Conservation (phyloP, 2,329 filamentous ascomycete genomes). For the Fusarium transvaalense region DNA sequence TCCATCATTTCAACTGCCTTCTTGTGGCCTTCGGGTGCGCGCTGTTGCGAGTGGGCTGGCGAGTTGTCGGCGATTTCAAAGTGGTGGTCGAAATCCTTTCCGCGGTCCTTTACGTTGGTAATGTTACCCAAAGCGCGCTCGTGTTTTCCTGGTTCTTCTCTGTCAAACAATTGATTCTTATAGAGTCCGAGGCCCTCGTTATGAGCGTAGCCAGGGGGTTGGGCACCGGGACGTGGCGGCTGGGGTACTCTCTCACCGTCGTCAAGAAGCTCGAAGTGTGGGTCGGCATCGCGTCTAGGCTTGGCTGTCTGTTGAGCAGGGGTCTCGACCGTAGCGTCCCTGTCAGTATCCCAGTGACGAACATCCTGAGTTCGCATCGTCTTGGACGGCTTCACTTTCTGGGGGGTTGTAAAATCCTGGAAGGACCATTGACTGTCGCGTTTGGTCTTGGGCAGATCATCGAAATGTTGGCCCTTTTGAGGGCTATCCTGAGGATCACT, state of each 20-base stretch:
- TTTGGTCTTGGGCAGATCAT: conserved; percentile 67
- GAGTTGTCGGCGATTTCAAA: conserved; percentile 81
- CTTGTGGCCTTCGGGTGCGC: conserved; percentile 69
- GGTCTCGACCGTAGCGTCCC: conserved; percentile 64
- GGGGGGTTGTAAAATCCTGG: conserved; percentile 86
- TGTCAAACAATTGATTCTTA: conserved; percentile 78
- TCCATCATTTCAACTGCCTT: conserved; percentile 82
- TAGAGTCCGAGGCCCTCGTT: conserved; percentile 79
- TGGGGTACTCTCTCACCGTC: conserved; percentile 71
- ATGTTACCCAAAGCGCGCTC: conserved; percentile 71
- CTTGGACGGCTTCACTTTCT: conserved; percentile 75
- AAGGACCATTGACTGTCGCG: conserved; percentile 87
- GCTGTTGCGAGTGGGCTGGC: conserved; percentile 61
- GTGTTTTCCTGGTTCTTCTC: conserved; percentile 61
- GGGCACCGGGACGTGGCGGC: conserved; percentile 58
- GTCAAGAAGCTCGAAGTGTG: conserved; percentile 88
- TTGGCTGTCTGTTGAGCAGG: conserved; percentile 71
- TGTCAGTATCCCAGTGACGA: conserved; percentile 83
- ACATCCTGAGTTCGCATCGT: conserved; percentile 73
- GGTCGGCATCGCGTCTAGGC: conserved; percentile 81
- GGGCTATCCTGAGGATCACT: conserved; percentile 64
- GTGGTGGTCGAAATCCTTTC: conserved; percentile 82
- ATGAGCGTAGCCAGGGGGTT: conserved; percentile 66
- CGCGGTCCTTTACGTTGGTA: conserved; percentile 78
- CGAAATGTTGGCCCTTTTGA: conserved; percentile 55